These are phyloP conservation scores for Pleurozium schreberi DNA, from an alignment of 225 moss, liverwort and hornwort species.

Conservation along the genomic window DNA sequence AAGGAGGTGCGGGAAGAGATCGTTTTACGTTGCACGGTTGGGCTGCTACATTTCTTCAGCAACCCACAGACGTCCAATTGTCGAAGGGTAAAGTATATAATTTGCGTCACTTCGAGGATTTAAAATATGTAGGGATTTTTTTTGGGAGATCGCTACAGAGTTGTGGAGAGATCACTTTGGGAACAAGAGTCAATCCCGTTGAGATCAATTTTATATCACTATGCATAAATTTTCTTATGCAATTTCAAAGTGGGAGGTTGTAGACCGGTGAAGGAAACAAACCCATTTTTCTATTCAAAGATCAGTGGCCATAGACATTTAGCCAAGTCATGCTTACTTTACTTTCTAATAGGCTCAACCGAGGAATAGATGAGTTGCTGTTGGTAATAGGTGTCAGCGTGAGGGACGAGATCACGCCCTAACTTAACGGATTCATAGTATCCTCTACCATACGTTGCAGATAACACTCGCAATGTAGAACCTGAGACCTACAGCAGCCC, in stretches of 20 bases:
- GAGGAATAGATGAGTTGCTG: background rate
- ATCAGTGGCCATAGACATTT: background rate
- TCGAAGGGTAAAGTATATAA: background rate
- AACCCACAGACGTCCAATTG: conserved; percentile 1
- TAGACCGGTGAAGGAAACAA: background rate
- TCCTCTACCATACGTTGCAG: background rate
- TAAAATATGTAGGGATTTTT: background rate
- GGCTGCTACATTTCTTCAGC: conserved; percentile 38
- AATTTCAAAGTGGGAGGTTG: background rate
- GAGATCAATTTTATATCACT: background rate
- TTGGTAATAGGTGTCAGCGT: background rate
- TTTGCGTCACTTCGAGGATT: background rate
- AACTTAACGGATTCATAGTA: background rate
- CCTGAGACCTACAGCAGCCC: background rate
- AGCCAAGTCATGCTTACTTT: background rate
- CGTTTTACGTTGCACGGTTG: conserved; percentile 41
- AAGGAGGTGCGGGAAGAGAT: conserved; percentile 8
- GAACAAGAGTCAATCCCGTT: background rate
- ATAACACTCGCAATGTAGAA: background rate
- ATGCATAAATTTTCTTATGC: background rate
- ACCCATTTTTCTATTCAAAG: background rate
- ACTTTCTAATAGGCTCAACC: background rate
- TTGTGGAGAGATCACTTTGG: background rate
- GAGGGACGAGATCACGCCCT: background rate
- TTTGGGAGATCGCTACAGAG: background rate